These are phyloP conservation scores for Leccinum aurantiacum DNA, from an alignment of 768 basidiomycete genomes.

Conservation along the genomic window DNA sequence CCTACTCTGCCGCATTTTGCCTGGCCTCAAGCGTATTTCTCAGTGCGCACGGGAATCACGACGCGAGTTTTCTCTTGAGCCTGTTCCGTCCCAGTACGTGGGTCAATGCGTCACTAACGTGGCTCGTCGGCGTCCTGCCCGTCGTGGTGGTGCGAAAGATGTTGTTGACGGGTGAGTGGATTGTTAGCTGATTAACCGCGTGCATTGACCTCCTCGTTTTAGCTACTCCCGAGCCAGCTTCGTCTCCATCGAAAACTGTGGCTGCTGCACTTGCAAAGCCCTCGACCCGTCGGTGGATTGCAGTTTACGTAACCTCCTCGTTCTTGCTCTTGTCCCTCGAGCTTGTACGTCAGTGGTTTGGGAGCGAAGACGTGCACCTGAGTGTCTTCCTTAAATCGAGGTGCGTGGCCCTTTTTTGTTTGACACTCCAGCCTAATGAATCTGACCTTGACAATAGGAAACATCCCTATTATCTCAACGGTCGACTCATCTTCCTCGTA, in stretches of 20 bases:
- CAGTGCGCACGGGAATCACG: conserved; percentile 15
- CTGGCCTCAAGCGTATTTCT: conserved; percentile 44
- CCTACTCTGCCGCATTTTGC: conserved; percentile 47
- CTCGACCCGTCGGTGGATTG: conserved; percentile 44
- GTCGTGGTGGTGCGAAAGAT: conserved; percentile 56
- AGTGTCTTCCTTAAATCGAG: conserved; percentile 65
- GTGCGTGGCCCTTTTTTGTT: conserved; percentile 38
- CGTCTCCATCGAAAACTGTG: conserved; percentile 54
- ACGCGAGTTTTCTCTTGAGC: conserved; percentile 28
- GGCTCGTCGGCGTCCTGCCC: conserved; percentile 57
- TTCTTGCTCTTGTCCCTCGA: conserved; percentile 45
- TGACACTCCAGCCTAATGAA: not conserved
- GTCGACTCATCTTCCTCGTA: conserved; percentile 59
- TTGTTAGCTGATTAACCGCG: not conserved
- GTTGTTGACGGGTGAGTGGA: conserved; percentile 55
- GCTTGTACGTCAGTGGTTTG: conserved; percentile 32
- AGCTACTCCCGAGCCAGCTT: conserved; percentile 49
- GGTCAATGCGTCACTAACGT: conserved; percentile 40
- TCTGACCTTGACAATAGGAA: conserved; percentile 44
- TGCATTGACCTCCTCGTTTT: conserved; percentile 2
- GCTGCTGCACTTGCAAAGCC: conserved; percentile 46
- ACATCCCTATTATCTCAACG: conserved; percentile 74
- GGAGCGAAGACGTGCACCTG: conserved; percentile 42
- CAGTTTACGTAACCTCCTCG: conserved; percentile 50
- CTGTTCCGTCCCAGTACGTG: conserved; percentile 48